Base-by-base conservation (phyloP, 345 rosid genomes). In the Arabidopsis suecica region DNA sequence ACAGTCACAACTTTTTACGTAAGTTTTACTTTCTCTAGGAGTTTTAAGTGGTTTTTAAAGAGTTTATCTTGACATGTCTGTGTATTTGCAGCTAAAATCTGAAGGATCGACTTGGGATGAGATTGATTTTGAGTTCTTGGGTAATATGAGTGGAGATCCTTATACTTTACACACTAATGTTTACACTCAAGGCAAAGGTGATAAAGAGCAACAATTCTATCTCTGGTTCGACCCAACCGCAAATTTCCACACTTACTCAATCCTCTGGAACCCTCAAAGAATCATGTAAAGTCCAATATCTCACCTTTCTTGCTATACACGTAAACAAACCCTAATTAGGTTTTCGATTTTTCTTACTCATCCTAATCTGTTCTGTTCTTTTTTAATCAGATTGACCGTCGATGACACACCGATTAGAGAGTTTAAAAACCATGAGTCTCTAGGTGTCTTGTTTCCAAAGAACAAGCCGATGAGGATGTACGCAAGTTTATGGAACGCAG, bases 401-500 rank as follows among this genome's bases (percentile, higher is more conserved):
- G 94, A 88, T 54, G 79, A 82, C n/a, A 81, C 76, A 5, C 89
- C 93, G 1, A 85, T 88, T 2, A 82, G 91, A 55, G 84, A 87
- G 67, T 89, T 87, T 68, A 84, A 81, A 70, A 89, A 86, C 79
- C 62, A 82, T 10, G 86, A 87, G 28, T 42, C 87, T 3, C 60
- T 68, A 8, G 88, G 89, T 4, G 77, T 89, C 37, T 77, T 82
- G 36, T 87, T 77, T 47, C 94, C 91, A 14, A 87, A 73, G 74
- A 83, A 48, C 80, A 87, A 89, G 18, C 76, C 94, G 7, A 89
- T 89, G 94, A 83, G 83, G 70, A 41, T 86, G 23, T 82, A 84
- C 81, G 78, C 87, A 1, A 87, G 85, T 40, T 77, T 87, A 4
- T 87, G 90, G 91, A 83, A 87, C 61, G 91, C 86, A 66, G 86